Percentiles rank a stretch among this genome's conserved stretches.
These are phyloP conservation scores for Exsudoporus frostii DNA, from an alignment of 768 basidiomycete genomes.

Conservation along the genomic window DNA sequence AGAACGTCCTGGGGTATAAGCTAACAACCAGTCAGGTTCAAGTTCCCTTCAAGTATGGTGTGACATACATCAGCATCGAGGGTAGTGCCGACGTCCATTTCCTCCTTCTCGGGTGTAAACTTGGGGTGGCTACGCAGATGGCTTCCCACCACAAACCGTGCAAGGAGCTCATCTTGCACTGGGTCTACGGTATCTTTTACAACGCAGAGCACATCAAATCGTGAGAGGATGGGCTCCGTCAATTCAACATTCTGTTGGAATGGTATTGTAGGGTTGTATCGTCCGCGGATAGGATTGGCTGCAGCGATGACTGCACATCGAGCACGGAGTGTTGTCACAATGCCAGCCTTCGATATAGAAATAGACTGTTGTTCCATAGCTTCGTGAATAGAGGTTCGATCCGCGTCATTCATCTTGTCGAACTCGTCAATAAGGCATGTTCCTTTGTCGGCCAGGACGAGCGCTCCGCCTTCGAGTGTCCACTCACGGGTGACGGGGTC, in stretches of 20 bases:
- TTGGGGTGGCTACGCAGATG: conserved; percentile 93
- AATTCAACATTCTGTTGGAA: conserved; percentile 98
- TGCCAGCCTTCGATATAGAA: conserved; percentile 98
- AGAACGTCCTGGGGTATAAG: conserved; percentile 96
- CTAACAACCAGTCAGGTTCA: conserved; percentile 40
- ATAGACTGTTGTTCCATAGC: conserved; percentile 99
- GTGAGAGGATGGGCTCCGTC: conserved; percentile 96
- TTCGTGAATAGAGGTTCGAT: conserved; percentile 97
- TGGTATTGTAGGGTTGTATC: conserved; percentile 97
- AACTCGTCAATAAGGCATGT: conserved; percentile 98
- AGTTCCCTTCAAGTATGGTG: neutral
- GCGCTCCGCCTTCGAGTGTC: conserved; percentile 97
- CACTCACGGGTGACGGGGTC: conserved; percentile 97
- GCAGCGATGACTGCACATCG: conserved; percentile 97
- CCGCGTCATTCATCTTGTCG: conserved; percentile 99
- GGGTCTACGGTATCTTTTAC: conserved; percentile 98
- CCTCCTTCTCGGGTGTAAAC: conserved; percentile 83
- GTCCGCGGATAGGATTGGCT: conserved; percentile 94
- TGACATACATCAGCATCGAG: conserved; percentile 84
- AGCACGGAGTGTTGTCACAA: conserved; percentile 96
- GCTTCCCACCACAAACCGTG: conserved; percentile 96
- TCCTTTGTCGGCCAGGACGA: conserved; percentile 98
- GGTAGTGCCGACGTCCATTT: conserved; percentile 88
- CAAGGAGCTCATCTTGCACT: conserved; percentile 92
- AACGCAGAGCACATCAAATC: conserved; percentile 97